Base-by-base conservation (phyloP, 805 yeast species). In the Hanseniaspora occidentalis region DNA sequence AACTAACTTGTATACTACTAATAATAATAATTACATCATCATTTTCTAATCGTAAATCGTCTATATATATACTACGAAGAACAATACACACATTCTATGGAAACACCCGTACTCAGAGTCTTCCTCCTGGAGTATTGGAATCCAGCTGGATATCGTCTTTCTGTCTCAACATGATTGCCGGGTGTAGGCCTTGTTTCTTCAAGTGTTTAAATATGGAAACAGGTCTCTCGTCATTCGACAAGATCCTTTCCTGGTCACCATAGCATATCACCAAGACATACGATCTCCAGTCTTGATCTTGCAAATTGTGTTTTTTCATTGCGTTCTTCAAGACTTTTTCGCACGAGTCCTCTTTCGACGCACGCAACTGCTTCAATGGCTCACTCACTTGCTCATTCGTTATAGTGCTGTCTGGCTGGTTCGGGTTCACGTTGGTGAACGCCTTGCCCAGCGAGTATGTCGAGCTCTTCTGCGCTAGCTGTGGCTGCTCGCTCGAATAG, bases 291-390 rank as follows among this genome's bases (percentile, higher is more conserved):
- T 85, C 95, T 39, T 75, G 79, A 24, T 75, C 73, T 36, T 75
- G 77, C 37, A 89, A 69, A 44, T 77, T 78, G 61, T 88, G 94
- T 45, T 94, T 70, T 49, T 79, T 75, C 82, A 85, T 79, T 4
- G 95, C 96, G 26, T 81, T 84, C 52, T 84, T 94, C 36, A 92
- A 63, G 18, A 89, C 80, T 56, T 83, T 83, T 50, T 81, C 77
- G 56, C 96, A 86, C 2, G 96, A 86, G 51, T 89, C 97, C 41
- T 86, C 95, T 20, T 84, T 77, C 6, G 89, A 80, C 1, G 95
- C 94, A 36, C 92, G 64, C 45, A 88, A 61, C 50, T 84, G 92
- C 50, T 84, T 83, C 48, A 85, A 66, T 0, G 95, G 94, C 52
- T 85, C 94, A 9, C 64, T 50, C 2, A 16, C 33, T 4, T 42